These are phyloP conservation scores for Ophiocordyceps robertsii DNA, from an alignment of 2,329 filamentous ascomycete genomes.

Conservation along the genomic window DNA sequence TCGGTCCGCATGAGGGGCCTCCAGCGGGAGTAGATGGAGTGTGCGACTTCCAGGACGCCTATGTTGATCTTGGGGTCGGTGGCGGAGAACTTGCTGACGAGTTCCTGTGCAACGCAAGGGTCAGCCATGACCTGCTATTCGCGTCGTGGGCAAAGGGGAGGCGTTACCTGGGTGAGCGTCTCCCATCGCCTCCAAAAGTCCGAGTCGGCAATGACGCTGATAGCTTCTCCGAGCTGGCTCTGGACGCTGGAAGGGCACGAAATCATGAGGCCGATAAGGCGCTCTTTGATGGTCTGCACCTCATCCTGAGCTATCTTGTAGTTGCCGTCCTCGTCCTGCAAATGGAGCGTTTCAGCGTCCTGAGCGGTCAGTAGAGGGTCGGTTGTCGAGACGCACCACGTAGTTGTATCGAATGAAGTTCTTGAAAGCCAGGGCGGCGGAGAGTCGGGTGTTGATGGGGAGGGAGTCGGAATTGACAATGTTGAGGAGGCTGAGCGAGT, in stretches of 20 bases:
- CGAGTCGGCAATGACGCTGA: slow-evolving; percentile 93
- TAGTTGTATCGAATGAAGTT: slow-evolving; percentile 95
- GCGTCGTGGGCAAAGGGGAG: too few species aligned
- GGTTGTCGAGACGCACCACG: slow-evolving; percentile 41
- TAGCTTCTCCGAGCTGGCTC: slow-evolving; percentile 87
- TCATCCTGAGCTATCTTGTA: slow-evolving; percentile 78
- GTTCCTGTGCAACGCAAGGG: slow-evolving; percentile 40
- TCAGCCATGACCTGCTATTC: too few species aligned
- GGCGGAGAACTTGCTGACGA: slow-evolving; percentile 74
- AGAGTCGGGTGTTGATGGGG: slow-evolving; percentile 67
- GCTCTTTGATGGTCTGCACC: slow-evolving; percentile 81
- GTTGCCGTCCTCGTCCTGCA: slow-evolving; percentile 78
- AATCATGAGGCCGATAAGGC: slow-evolving; percentile 95
- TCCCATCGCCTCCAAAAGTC: slow-evolving; percentile 97
- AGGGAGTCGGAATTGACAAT: slow-evolving; percentile 69
- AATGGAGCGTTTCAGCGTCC: slow-evolving; percentile 5
- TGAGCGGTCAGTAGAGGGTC: slow-evolving; percentile 1
- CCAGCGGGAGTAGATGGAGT: slow-evolving; percentile 97
- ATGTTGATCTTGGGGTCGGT: slow-evolving; percentile 78
- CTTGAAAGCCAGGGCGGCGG: slow-evolving; percentile 91
- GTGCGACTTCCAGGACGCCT: slow-evolving; percentile 90
- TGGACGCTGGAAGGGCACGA: slow-evolving; percentile 77
- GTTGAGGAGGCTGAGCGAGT: slow-evolving; percentile 77
- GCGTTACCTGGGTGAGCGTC: slow-evolving; percentile 65
- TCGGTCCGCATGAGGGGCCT: slow-evolving; percentile 87